Evolutionary conservation across 345 rosid species (phyloP).

Genomic region (Camelina sativa): DNA sequence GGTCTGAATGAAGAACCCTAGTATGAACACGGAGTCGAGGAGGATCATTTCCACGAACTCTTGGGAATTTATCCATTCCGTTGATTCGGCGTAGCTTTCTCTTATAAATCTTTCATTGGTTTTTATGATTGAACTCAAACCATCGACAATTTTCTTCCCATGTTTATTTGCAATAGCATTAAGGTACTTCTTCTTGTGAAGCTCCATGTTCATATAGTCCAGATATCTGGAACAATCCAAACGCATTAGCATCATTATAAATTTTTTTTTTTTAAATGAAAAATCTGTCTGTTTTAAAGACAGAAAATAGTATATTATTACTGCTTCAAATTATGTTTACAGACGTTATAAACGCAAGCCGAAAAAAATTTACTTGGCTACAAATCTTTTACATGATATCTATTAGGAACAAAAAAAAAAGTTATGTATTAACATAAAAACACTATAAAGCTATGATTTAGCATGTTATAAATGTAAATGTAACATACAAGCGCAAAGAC

Average conservation of each 20-base stretch:
- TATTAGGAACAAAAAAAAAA: too few relatives aligned
- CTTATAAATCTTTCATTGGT: slow-evolving; percentile 17
- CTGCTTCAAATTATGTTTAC: background rate
- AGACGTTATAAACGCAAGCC: background rate
- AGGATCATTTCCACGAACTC: slow-evolving; percentile 34
- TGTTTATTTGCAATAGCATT: background rate
- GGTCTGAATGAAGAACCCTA: slow-evolving; percentile 23
- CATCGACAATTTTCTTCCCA: slow-evolving; percentile 8
- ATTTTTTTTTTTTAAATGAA: background rate
- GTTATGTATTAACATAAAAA: background rate
- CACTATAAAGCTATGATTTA: background rate
- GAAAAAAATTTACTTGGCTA: background rate
- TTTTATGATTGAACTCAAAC: slow-evolving; percentile 30
- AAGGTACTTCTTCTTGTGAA: slow-evolving; percentile 29
- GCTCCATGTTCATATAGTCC: slow-evolving; percentile 42
- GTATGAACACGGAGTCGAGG: slow-evolving; percentile 36
- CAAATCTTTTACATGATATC: background rate
- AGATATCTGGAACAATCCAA: slow-evolving; percentile 28
- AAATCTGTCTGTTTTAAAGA: background rate
- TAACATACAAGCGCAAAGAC: background rate
- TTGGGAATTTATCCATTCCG: slow-evolving; percentile 22
- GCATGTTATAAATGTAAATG: background rate
- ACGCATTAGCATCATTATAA: background rate
- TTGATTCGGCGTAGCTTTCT: slow-evolving; percentile 41
- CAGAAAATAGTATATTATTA: background rate